Evolutionary conservation across 371 early-diverging fungal genomes (phyloP).

Genomic region (Modicella reniformis): DNA sequence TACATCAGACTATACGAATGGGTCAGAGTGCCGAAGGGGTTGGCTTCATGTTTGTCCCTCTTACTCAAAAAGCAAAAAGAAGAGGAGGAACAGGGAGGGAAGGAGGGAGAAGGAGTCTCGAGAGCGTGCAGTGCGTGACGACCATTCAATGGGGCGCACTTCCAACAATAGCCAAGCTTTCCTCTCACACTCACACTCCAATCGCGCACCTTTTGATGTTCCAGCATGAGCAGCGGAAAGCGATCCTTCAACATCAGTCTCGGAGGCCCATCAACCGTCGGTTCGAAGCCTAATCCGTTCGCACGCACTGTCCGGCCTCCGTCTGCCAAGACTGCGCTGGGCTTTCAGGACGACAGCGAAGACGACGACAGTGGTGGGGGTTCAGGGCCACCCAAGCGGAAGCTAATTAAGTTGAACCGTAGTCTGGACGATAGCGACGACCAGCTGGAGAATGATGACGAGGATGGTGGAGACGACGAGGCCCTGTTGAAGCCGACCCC

Average conservation of each 20-base stretch:
- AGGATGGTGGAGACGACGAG: conserved; percentile 17
- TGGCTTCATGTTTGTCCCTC: too few relatives aligned
- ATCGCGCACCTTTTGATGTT: conserved; percentile 5
- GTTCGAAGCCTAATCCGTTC: conserved; percentile 35
- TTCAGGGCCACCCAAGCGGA: conserved; percentile 37
- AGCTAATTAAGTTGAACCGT: conserved; percentile 38
- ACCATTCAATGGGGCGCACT: too few relatives aligned
- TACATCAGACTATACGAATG: too few relatives aligned
- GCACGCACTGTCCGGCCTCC: conserved; percentile 16
- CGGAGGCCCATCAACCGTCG: conserved; percentile 19
- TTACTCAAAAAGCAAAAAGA: too few relatives aligned
- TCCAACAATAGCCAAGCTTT: neutral
- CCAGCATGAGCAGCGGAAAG: conserved; percentile 41
- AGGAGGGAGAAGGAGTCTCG: too few relatives aligned
- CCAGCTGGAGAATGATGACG: neutral
- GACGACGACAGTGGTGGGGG: conserved; percentile 27
- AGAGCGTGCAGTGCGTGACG: too few relatives aligned
- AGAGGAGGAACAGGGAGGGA: too few relatives aligned
- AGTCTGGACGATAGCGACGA: conserved; percentile 16
- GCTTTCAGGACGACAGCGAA: conserved; percentile 46
- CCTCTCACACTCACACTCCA: neutral
- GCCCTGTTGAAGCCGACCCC: conserved; percentile 14
- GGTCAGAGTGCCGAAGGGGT: too few relatives aligned
- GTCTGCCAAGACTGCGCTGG: conserved; percentile 28
- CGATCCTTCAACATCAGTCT: conserved; percentile 51